Evolutionary conservation across 2,329 filamentous ascomycete genomes (phyloP), one percentile per base, ranked within the genome.

Genomic region (Lachnellula subtilissima): DNA sequence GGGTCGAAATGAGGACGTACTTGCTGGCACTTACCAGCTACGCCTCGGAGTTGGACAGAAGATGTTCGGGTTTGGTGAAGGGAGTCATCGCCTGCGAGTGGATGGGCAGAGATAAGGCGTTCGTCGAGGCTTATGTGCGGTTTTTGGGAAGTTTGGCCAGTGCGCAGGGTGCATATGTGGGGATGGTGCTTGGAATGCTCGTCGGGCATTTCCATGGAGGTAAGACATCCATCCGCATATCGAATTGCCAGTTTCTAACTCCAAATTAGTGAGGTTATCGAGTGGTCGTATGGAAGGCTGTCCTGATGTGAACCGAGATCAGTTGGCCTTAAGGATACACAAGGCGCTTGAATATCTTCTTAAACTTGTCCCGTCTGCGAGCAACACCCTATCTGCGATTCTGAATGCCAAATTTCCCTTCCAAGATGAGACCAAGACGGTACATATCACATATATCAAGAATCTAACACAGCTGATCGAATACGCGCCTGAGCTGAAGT

Each of bases 371-470:
- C 92, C 94, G 3, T 88, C 91, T 35, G 88, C 89, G 4, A 86
- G 85, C 59, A 78, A 84, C 37, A 80, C 87, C 2, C 75, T 97
- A 32, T 83, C 87, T 39, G 80, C 83, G 36, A 76, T 91, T 49
- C 72, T 96, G 40, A 74, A 81, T 49, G 72, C 76, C 50, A 86
- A 85, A 43, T 96, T 95, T 58, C 91, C 91, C 0, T 89, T 85
- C 57, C 80, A 88, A 50, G 86, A 86, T 60, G 89, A 96, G 52
- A 84, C 86, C 4, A 87, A 87, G 60, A 86, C 85, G 62, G 79
- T 83, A n/a, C 91, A 96, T 70, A 83, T 93, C 64, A 84, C 86
- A n/a, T 99, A 95, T 67, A 87, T 96, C 56, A 81, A 87, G 65
- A 96, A 97, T 69, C 76, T 97, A 9, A 76, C 97, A 25, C 83